phyloP scores from a whole-genome alignment of 306 rosid species.

The Sesbania bispinosa region DNA sequence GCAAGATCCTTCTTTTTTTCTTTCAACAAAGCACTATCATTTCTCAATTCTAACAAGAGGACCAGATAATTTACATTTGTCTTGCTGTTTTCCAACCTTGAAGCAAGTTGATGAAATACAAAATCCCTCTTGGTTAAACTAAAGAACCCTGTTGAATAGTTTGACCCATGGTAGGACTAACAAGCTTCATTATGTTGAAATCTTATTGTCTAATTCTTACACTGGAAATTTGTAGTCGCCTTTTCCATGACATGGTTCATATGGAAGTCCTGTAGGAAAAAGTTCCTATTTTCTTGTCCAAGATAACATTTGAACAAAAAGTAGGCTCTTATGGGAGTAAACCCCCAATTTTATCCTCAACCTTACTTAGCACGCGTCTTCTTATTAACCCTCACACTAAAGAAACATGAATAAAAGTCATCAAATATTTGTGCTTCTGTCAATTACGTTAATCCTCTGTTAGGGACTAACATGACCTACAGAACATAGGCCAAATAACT shows the following conservation, averaged over 20 bases:
- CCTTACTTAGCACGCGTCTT: too few relatives aligned
- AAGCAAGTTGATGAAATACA: conserved; percentile 9
- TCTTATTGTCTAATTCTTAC: neutral
- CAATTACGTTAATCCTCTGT: too few relatives aligned
- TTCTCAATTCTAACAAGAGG: neutral
- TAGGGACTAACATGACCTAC: too few relatives aligned
- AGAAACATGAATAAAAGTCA: too few relatives aligned
- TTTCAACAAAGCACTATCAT: neutral
- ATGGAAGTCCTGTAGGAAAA: neutral
- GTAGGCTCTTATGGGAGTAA: neutral
- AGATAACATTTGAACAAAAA: neutral
- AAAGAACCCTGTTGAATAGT: neutral
- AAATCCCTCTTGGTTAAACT: neutral
- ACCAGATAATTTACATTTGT: neutral
- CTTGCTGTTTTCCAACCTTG: neutral
- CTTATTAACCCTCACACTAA: too few relatives aligned
- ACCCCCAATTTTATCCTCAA: too few relatives aligned
- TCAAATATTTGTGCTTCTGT: too few relatives aligned
- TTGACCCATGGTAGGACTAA: neutral
- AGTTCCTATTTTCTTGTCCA: neutral
- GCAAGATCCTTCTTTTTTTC: neutral
- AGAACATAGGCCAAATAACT: too few relatives aligned
- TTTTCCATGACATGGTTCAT: neutral
- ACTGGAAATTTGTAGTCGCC: conserved; percentile 1
- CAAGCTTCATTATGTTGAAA: conserved; percentile 6